Base-by-base conservation (phyloP, 192 early-diverging fungal genomes). In the Cladochytrium replicatum region DNA sequence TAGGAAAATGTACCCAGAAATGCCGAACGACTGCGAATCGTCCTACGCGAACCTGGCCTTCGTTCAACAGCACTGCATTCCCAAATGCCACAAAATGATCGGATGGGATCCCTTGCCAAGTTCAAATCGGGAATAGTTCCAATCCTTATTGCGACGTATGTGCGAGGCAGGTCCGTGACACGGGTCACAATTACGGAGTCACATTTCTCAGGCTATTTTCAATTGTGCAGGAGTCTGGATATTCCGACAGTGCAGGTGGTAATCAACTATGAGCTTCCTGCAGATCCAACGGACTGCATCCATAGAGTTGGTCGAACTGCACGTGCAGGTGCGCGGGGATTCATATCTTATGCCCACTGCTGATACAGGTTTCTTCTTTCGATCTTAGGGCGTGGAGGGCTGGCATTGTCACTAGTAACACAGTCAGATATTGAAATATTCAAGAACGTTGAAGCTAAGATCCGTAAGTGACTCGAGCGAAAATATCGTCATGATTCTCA, bases 291-390 rank as follows among this genome's bases (percentile, higher is more conserved):
- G 32, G 94, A 95, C 60, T 99, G 97, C 50, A 88, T 99, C 48
- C 97, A 99, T 61, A 74, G 97, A 27, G 91, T 99, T 3, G 97
- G 97, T 42, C 86, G 96, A 68, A 97, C 96, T 3, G 96, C 96
- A 9, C 80, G 97, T 69, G 97, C 97, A 0, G 93, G n/a, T n/a
- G n/a, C n/a, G n/a, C n/a, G n/a, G n/a, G n/a, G n/a, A n/a, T n/a
- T n/a, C n/a, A 37, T 37, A 13, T 37, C 17, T 37, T 37, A 13
- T 37, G 13, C 13, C 17, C 13, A 37, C 13, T 88, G 89, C 15
- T 55, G 85, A 38, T 83, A 79, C 29, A 88, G 89, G 56, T 60
- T 76, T 21, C 78, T 88, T 3, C 45, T 92, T 24, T 82, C 87
- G 0, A 80, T 91, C 24, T n/a, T 25, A 63, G 29, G 97, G 7